Conservation (phyloP, 2,329 filamentous ascomycete species). For the Epicoccum nigrum region DNA sequence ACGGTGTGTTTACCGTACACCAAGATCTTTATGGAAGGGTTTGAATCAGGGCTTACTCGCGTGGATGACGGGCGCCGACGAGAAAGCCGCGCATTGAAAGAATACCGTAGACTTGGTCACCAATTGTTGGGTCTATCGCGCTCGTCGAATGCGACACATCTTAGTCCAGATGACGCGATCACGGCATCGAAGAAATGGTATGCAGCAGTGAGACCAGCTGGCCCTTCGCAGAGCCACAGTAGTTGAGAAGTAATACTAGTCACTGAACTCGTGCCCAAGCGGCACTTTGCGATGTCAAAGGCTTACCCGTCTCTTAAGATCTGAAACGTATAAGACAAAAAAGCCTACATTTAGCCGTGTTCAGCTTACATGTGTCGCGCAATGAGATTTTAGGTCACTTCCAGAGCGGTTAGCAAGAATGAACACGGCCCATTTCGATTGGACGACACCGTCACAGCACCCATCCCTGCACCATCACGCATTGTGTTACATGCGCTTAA, state of each 20-base stretch:
- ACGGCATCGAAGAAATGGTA: conserved; percentile 23
- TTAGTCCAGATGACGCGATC: conserved; percentile 9
- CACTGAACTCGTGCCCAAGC: neutral
- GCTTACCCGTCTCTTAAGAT: neutral
- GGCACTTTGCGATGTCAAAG: neutral
- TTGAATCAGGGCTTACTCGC: conserved; percentile 35
- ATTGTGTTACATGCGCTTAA: conserved; percentile 13
- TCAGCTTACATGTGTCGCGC: neutral
- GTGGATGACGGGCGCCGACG: conserved; percentile 26
- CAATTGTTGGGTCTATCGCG: conserved; percentile 28
- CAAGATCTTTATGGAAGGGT: conserved; percentile 36
- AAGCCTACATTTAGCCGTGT: neutral
- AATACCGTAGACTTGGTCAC: conserved; percentile 19
- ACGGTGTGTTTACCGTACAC: conserved; percentile 39
- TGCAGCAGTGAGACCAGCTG: conserved; percentile 17
- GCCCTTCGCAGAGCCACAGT: neutral
- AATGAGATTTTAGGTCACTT: neutral
- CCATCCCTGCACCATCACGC: conserved; percentile 12
- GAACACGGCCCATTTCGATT: neutral
- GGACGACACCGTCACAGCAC: neutral
- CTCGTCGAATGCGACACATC: neutral
- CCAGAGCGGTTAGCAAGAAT: neutral
- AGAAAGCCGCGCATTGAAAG: conserved; percentile 19
- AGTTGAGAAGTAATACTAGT: neutral
- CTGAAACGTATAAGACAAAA: neutral